Evolutionary conservation across 2,329 filamentous ascomycete species (phyloP).

Genomic region (Cryphonectria carpinicola): DNA sequence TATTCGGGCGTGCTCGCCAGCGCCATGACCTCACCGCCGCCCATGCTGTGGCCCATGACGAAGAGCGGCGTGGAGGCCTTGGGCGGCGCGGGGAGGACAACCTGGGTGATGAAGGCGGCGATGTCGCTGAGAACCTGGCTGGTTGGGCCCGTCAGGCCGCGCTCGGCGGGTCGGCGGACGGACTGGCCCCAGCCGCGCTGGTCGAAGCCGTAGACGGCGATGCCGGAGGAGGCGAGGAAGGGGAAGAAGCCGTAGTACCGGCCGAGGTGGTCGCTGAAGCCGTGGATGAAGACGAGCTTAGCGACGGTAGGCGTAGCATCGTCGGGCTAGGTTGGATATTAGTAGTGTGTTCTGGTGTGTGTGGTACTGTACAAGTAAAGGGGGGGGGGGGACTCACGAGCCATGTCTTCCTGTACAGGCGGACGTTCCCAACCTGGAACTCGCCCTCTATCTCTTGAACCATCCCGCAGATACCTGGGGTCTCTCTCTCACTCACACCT

Average conservation of each 20-base stretch:
- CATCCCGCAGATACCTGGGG: slow-evolving; percentile 36
- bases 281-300: slow-evolving; percentile 82
- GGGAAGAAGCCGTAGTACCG: slow-evolving; percentile 78
- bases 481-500: neutral
- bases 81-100: slow-evolving; percentile 49
- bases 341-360: slow-evolving; percentile 16
- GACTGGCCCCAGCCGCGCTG: slow-evolving; percentile 88
- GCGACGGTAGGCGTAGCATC: slow-evolving; percentile 58
- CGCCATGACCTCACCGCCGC: slow-evolving; percentile 75
- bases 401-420: slow-evolving; percentile 62
- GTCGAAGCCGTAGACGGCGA: slow-evolving; percentile 79
- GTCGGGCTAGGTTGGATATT: slow-evolving; percentile 51
- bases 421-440: slow-evolving; percentile 49
- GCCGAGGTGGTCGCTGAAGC: slow-evolving; percentile 85
- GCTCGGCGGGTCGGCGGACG: slow-evolving; percentile 62
- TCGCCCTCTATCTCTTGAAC: slow-evolving; percentile 53
- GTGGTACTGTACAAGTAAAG: neutral
- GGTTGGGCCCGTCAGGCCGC: slow-evolving; percentile 76
- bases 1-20: slow-evolving; percentile 56
- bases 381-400: slow-evolving; percentile 47
- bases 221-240: slow-evolving; percentile 68
- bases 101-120: slow-evolving; percentile 70
- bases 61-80: slow-evolving; percentile 66
- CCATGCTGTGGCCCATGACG: slow-evolving; percentile 90
- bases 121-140: slow-evolving; percentile 75